Evolutionary conservation across 352 stramenopile genomes (phyloP).

Genomic region (Globisporangium splendens): DNA sequence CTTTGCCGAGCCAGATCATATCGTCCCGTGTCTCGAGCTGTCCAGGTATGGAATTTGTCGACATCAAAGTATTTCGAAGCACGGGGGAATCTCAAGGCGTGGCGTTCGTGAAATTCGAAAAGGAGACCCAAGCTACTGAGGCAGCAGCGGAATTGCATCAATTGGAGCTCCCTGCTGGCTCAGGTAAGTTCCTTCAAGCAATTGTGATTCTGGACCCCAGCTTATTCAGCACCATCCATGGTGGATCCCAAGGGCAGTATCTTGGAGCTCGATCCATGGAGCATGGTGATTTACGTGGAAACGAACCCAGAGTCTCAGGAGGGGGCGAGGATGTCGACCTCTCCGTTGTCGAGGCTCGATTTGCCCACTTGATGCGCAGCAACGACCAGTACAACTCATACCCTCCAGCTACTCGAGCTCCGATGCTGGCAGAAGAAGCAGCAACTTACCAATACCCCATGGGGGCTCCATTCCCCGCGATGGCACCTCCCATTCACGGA

Average conservation of each 20-base stretch:
- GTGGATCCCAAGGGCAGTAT: conserved; percentile 10
- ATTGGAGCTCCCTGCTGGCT: conserved; percentile 44
- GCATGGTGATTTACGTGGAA: background rate
- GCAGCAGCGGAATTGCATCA: conserved; percentile 58
- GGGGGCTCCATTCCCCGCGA: background rate
- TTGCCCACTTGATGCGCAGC: conserved; percentile 77
- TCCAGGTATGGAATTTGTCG: conserved; percentile 74
- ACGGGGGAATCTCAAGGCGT: conserved; percentile 63
- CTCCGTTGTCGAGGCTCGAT: conserved; percentile 66
- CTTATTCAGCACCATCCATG: conserved; percentile 60
- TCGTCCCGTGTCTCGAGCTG: conserved; percentile 57
- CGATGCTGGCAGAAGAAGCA: background rate
- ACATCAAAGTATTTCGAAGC: conserved; percentile 73
- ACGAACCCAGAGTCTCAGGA: conserved; percentile 18
- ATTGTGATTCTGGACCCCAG: conserved; percentile 68
- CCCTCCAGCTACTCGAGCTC: background rate
- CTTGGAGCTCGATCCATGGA: background rate
- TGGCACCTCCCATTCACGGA: background rate
- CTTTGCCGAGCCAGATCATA: conserved; percentile 55
- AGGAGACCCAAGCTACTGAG: conserved; percentile 34
- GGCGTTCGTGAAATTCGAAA: conserved; percentile 75
- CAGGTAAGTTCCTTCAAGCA: conserved; percentile 54
- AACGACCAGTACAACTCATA: conserved; percentile 27
- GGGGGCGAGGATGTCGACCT: conserved; percentile 65
- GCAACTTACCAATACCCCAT: background rate